Evolutionary conservation across 495 filamentous ascomycete species (phyloP), one percentile per base, ranked within the genome.

Genomic region (Rostrohypoxylon terebratum): DNA sequence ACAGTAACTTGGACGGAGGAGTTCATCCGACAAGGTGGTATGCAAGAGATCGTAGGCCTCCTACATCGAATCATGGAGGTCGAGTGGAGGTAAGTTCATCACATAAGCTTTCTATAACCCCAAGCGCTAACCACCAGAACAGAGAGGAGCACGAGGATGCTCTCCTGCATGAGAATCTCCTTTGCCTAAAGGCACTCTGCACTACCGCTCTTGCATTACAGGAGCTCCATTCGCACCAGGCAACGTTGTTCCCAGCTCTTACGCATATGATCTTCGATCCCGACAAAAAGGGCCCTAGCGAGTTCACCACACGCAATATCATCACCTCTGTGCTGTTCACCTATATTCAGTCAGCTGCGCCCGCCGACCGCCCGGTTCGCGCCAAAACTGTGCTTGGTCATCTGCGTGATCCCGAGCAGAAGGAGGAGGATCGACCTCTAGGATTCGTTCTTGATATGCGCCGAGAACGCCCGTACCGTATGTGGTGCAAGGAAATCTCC

Each of bases 111-210:
- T 54, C 38, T 28, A 57, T 55, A 50, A 62, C 77, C 78, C 59
- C 80, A 44, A 11, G 42, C 8, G 45, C 66, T 74, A 60, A 74
- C 63, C 28, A 25, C 20, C 7, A 44, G 16, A n/a, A 75, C 68
- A 94, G 94, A 75, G 96, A 98, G 83, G 96, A 99, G 74, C 96
- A 99, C 76, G 96, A 99, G 80, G 96, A 99, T 77, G 89, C 88
- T 18, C 86, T 99, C 18, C 86, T 98, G 11, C 95, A 98, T 69
- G 96, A 99, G 80, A 91, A 92, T 23, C 83, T 99, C 34, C 89
- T 98, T 44, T 98, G 96, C 74, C 87, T 99, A 20, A 99, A 99
- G 81, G 96, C 92, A 2, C 88, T 98, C 1, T 97, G 93, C 81
- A 99, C 96, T 14, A 97, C 94, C 3, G 93, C 90, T 16, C 83